Conservation (phyloP, 2,329 filamentous ascomycete genomes). For the Fusarium zealandicum region DNA sequence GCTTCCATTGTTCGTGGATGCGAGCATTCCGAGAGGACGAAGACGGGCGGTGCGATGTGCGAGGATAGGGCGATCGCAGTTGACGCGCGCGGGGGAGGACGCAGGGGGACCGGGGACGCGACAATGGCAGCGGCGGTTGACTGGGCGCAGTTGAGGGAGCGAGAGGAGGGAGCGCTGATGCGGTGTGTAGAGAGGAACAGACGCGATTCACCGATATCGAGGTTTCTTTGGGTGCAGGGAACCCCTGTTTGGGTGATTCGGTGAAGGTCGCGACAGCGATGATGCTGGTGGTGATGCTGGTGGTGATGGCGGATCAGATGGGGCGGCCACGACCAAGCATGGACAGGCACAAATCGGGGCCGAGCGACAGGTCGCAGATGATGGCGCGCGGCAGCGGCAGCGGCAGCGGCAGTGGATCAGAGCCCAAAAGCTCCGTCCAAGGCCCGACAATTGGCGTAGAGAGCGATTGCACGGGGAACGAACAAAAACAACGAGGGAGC, state of each 20-base stretch:
- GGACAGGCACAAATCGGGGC: too few relatives aligned
- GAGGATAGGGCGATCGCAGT: slow-evolving; percentile 34
- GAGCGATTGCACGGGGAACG: slow-evolving; percentile 6
- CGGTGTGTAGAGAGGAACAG: neutral
- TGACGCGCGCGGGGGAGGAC: slow-evolving; percentile 32
- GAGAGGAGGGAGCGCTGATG: slow-evolving; percentile 1
- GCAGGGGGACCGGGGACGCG: slow-evolving; percentile 34
- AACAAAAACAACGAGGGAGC: slow-evolving; percentile 1
- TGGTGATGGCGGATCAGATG: slow-evolving; percentile 22
- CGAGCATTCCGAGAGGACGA: slow-evolving; percentile 47
- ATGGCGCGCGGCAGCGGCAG: slow-evolving; percentile 21
- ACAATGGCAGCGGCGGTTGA: slow-evolving; percentile 15
- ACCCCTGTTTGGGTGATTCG: slow-evolving; percentile 2
- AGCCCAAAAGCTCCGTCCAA: slow-evolving; percentile 34
- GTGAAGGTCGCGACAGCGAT: slow-evolving; percentile 26
- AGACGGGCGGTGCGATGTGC: slow-evolving; percentile 35
- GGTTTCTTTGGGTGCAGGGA: neutral
- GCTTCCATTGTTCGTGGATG: slow-evolving; percentile 62
- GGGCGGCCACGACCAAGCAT: slow-evolving; percentile 30
- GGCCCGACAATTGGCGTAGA: slow-evolving; percentile 26
- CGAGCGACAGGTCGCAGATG: slow-evolving; percentile 16
- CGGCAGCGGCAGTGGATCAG: slow-evolving; percentile 36
- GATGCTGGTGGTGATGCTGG: slow-evolving; percentile 24
- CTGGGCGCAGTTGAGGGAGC: neutral
- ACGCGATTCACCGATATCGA: slow-evolving; percentile 11